Percentiles rank a stretch among this genome's conserved stretches.
These are phyloP conservation scores for Choiromyces venosus DNA, from an alignment of 495 filamentous ascomycete species.

Conservation along the genomic window DNA sequence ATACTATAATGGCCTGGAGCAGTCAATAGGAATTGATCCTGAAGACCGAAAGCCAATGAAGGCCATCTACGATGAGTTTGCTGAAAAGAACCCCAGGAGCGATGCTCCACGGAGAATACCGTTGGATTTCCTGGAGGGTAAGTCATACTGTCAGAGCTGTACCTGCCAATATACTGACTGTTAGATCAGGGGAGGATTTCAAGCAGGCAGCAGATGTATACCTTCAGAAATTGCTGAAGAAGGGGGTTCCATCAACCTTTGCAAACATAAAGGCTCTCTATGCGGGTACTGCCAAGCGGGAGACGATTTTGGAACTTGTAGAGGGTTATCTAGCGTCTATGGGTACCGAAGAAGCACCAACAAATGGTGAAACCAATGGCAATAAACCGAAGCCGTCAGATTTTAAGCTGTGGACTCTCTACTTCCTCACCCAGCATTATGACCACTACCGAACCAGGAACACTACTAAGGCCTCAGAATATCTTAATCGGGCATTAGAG, in stretches of 20 bases:
- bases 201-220: conserved; percentile 72
- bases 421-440: conserved; percentile 95
- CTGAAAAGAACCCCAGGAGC: conserved; percentile 68
- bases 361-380: conserved; percentile 54
- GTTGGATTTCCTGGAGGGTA: conserved; percentile 79
- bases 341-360: conserved; percentile 43
- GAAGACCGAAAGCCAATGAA: conserved; percentile 56
- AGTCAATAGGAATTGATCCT: conserved; percentile 58
- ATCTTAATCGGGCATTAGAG: conserved; percentile 77
- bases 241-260: conserved; percentile 94
- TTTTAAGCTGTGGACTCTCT: conserved; percentile 71
- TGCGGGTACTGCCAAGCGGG: conserved; percentile 65
- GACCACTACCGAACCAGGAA: conserved; percentile 85
- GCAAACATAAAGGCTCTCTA: conserved; percentile 94
- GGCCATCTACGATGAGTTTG: conserved; percentile 73
- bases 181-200: conserved; percentile 64
- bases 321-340: conserved; percentile 66
- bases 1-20: conserved; percentile 75
- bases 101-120: conserved; percentile 85
- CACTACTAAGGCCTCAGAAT: conserved; percentile 70
- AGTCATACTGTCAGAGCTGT: conserved; percentile 15
- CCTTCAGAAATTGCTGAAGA: conserved; percentile 77
- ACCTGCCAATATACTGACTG: conserved; percentile 25
- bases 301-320: conserved; percentile 66
- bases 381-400: conserved; percentile 51